phyloP scores from a whole-genome alignment of 768 basidiomycete genomes.

The Leccinum pellstonianum region DNA sequence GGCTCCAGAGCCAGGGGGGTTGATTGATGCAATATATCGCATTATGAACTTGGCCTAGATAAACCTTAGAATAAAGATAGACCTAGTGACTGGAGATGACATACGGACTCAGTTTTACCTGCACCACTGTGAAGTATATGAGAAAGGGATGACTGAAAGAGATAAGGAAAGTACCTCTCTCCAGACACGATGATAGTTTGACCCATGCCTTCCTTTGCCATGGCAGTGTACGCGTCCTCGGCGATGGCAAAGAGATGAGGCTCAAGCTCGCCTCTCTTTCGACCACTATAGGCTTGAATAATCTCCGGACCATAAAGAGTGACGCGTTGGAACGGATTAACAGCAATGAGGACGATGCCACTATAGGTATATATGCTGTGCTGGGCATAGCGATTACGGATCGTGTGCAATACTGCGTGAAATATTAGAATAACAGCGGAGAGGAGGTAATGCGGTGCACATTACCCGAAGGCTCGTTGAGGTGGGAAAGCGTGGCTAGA shows the following conservation, averaged over 20 bases:
- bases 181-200: slow-evolving; percentile 99
- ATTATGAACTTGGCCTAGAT: slow-evolving; percentile 95
- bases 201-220: slow-evolving; percentile 90
- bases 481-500: slow-evolving; percentile 94
- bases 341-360: slow-evolving; percentile 96
- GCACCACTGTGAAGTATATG: slow-evolving; percentile 70
- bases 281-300: slow-evolving; percentile 93
- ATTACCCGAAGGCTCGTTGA: slow-evolving; percentile 94
- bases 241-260: slow-evolving; percentile 99
- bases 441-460: slow-evolving; percentile 18
- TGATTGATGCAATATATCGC: slow-evolving; percentile 97
- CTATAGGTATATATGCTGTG: slow-evolving; percentile 99
- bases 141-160: slow-evolving; percentile 9
- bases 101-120: slow-evolving; percentile 96
- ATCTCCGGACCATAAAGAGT: slow-evolving; percentile 96
- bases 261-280: slow-evolving; percentile 91
- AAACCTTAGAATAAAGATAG: slow-evolving; percentile 4
- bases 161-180: slow-evolving; percentile 67
- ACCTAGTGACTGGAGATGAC: slow-evolving; percentile 20
- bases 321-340: slow-evolving; percentile 98
- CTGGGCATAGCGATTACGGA: slow-evolving; percentile 93
- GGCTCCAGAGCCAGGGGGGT: slow-evolving; percentile 65
- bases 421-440: background rate
- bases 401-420: slow-evolving; percentile 85
- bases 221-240: slow-evolving; percentile 97